Evolutionary conservation across 495 filamentous ascomycete genomes (phyloP).

Genomic region (Penicillium lagena): DNA sequence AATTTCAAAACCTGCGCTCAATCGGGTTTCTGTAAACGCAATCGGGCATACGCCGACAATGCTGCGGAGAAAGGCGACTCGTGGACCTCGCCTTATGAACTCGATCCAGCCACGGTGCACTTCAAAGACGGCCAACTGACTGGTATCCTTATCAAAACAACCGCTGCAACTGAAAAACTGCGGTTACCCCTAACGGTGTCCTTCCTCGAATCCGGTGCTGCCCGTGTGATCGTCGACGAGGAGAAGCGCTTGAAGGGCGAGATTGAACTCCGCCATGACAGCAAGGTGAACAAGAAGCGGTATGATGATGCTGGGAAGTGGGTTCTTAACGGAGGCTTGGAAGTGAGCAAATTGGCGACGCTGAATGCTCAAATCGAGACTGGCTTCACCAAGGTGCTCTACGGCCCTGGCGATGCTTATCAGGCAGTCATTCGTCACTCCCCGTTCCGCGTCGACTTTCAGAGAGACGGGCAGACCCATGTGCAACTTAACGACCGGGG

Average conservation of each 20-base stretch:
- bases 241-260: conserved; percentile 82
- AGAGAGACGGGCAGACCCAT: conserved; percentile 73
- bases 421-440: conserved; percentile 75
- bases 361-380: conserved; percentile 50
- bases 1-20: conserved; percentile 95
- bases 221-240: conserved; percentile 84
- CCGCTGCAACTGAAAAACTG: conserved; percentile 58
- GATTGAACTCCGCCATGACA: conserved; percentile 78
- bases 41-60: conserved; percentile 80
- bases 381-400: conserved; percentile 67
- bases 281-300: conserved; percentile 79
- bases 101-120: conserved; percentile 61
- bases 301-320: conserved; percentile 89
- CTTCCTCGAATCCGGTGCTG: conserved; percentile 82
- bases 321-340: conserved; percentile 75
- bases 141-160: conserved; percentile 71
- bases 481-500: conserved; percentile 84
- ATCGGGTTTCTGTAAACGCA: conserved; percentile 93
- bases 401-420: conserved; percentile 69
- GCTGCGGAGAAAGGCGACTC: conserved; percentile 53
- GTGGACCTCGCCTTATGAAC: conserved; percentile 78
- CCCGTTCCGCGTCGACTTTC: conserved; percentile 81
- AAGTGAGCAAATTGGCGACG: conserved; percentile 60
- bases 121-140: conserved; percentile 76
- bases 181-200: conserved; percentile 77